Base-by-base conservation (phyloP, 2,329 filamentous ascomycete genomes). In the Cladophialophora carrionii region DNA sequence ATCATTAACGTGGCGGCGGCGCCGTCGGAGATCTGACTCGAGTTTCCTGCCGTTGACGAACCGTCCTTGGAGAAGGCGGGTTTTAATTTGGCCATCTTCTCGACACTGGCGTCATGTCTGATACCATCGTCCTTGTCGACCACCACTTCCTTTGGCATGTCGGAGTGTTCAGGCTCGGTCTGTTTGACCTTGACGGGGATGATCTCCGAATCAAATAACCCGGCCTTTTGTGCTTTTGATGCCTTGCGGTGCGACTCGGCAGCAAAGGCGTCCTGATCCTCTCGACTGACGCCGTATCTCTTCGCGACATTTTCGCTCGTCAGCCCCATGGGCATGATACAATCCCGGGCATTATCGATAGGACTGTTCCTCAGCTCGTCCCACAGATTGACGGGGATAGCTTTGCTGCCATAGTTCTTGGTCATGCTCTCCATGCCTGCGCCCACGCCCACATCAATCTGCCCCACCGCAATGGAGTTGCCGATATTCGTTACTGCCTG, bases 351-450 rank as follows among this genome's bases (percentile, higher is more conserved):
- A 68, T 96, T 88, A 73, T 89, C 83, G 9, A 85, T 83, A 1
- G 79, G 78, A 3, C 84, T 87, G 1, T 89, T 84, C 72, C 81
- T 85, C 66, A 96, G 79, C 58, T 85, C 87, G 0, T 89, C 87
- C 91, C 92, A 96, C 10, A 92, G 78, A 68, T 92, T 86, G 0
- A 87, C 88, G 0, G 93, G 93, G 51, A 97, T 95, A n/a, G 93
- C 93, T 63, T 87, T 82, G 29, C 82, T 87, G 58, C 88, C 92
- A 78, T 97, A 97, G 79, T 96, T 96, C 70, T 89, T 81, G 69
- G 91, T 96, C 93, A 97, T 97, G 79, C 90, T 94, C 84, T 97
- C 93, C 90, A 96, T 96, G 32, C 93, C 93, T 1, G 90, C 93
- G 9, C 88, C 93, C 67, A 97, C 87, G 65, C 91, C 93, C 0